phyloP scores from a whole-genome alignment of 2,329 filamentous ascomycete genomes.

The Aureobasidium sp. region DNA sequence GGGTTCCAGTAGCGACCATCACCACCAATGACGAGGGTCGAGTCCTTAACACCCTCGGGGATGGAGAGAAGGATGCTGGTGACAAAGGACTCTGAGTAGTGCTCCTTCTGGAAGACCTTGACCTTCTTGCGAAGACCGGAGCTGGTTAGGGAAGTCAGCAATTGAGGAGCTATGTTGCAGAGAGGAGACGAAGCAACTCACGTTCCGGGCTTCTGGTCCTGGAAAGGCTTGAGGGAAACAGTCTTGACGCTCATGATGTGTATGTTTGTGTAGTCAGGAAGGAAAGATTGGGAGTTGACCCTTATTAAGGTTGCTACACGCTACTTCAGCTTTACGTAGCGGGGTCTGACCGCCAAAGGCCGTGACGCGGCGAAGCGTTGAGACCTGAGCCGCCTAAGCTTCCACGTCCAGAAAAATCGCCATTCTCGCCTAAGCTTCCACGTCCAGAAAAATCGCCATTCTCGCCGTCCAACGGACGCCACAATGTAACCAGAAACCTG shows the following conservation, averaged over 20 bases:
- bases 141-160: slow-evolving; percentile 41
- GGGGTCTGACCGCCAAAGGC: slow-evolving; percentile 4
- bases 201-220: slow-evolving; percentile 99
- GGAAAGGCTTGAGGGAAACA: slow-evolving; percentile 76
- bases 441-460: neutral
- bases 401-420: neutral
- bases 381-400: slow-evolving; percentile 6
- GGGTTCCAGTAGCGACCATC: slow-evolving; percentile 97
- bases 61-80: slow-evolving; percentile 93
- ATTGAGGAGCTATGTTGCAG: no score
- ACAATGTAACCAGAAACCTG: neutral
- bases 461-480: neutral
- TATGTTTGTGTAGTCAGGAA: slow-evolving; percentile 2
- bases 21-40: slow-evolving; percentile 92
- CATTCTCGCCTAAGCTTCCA: neutral
- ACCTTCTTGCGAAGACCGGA: slow-evolving; percentile 99
- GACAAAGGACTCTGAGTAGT: slow-evolving; percentile 96
- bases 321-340: slow-evolving; percentile 7
- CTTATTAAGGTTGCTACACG: neutral
- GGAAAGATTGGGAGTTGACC: neutral
- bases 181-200: slow-evolving; percentile 48
- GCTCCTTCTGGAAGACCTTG: slow-evolving; percentile 86
- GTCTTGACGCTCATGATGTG: slow-evolving; percentile 64
- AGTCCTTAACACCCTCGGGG: slow-evolving; percentile 80
- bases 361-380: slow-evolving; percentile 7